Conservation (phyloP, 495 filamentous ascomycete species). For the Penicillium steckii region DNA sequence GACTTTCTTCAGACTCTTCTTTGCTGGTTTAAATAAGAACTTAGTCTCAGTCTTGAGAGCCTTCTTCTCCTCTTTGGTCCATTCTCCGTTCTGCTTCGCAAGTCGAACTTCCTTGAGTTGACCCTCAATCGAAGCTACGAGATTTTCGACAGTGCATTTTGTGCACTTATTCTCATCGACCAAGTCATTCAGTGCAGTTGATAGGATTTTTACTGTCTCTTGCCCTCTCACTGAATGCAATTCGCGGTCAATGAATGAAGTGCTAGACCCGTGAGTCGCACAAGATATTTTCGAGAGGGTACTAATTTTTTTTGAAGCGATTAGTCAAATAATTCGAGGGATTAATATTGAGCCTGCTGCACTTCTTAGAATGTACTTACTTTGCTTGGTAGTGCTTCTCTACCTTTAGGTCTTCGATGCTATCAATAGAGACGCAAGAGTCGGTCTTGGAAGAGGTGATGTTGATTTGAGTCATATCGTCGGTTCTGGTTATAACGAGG, state of each 20-base stretch:
- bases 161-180: slow-evolving; percentile 15
- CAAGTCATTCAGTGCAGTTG: slow-evolving; percentile 11
- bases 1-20: slow-evolving; percentile 14
- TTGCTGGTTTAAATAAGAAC: slow-evolving; percentile 7
- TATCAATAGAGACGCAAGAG: not conserved
- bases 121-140: slow-evolving; percentile 8
- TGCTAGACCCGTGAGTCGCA: slow-evolving; percentile 8
- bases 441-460: not conserved
- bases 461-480: not conserved
- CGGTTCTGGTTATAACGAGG: not conserved
- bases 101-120: slow-evolving; percentile 11
- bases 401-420: not conserved
- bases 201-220: slow-evolving; percentile 3
- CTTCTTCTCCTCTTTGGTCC: slow-evolving; percentile 18
- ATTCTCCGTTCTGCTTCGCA: slow-evolving; percentile 16
- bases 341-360: no score
- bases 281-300: slow-evolving; percentile 3
- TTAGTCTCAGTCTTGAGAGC: slow-evolving; percentile 19
- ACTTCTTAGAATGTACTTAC: not conserved
- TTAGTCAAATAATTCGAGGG: no score
- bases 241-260: slow-evolving; percentile 11
- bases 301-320: not conserved
- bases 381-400: not conserved
- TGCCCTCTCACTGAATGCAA: slow-evolving; percentile 8
- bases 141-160: slow-evolving; percentile 14